Conservation (phyloP, 306 rosid species). For the Cercis canadensis region DNA sequence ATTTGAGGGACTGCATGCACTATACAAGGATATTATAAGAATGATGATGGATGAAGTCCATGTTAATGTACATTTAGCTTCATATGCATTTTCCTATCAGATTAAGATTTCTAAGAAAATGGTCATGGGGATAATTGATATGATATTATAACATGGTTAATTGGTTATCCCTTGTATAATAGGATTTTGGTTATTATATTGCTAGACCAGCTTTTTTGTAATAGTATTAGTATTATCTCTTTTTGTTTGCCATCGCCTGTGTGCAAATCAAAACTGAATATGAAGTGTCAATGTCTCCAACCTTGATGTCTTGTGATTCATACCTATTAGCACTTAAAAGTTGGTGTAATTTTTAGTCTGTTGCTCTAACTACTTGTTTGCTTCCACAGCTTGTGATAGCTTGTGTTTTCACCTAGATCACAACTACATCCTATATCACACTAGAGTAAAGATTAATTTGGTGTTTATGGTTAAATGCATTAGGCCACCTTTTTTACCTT, state of each 20-base stretch:
- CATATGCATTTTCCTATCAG: background rate
- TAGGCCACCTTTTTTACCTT: background rate
- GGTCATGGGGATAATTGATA: background rate
- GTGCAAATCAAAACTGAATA: background rate
- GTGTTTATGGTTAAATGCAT: background rate
- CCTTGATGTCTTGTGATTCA: background rate
- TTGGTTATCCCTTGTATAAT: background rate
- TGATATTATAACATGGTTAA: background rate
- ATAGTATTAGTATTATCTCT: background rate
- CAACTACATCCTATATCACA: background rate
- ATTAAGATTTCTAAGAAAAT: constrained; percentile 25
- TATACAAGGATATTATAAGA: constrained; percentile 6
- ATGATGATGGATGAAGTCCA: background rate
- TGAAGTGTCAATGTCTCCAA: background rate
- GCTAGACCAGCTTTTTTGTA: background rate
- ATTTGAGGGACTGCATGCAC: constrained; percentile 23
- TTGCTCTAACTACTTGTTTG: background rate
- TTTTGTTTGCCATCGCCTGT: background rate
- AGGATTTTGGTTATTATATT: background rate
- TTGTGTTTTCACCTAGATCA: background rate
- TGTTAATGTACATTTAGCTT: background rate
- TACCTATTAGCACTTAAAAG: background rate
- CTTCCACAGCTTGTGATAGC: constrained; percentile 11
- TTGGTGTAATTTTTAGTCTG: constrained; percentile 5
- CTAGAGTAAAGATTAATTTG: background rate